These are phyloP conservation scores for Uronychia setigera DNA, from an alignment of 73 alveolate species.

Conservation along the genomic window DNA sequence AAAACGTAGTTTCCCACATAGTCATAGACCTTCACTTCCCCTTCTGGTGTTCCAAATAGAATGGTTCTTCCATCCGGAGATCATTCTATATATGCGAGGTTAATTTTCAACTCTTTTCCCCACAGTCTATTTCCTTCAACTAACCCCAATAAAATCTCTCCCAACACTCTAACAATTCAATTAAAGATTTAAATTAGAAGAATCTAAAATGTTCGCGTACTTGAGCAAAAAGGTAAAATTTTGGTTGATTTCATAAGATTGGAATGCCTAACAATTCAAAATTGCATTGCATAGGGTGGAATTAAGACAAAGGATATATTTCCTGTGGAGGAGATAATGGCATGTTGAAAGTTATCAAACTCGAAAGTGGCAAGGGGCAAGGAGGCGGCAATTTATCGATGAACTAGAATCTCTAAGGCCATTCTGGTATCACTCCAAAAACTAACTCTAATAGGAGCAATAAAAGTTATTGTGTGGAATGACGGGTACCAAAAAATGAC, in stretches of 20 bases:
- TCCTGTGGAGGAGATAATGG: conserved; percentile 94
- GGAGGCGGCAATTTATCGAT: conserved; percentile 84
- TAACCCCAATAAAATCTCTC: conserved; percentile 99
- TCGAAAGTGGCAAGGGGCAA: conserved; percentile 75
- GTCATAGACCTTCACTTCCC: conserved; percentile 93
- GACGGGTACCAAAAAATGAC: conserved; percentile 92
- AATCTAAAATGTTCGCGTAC: conserved; percentile 80
- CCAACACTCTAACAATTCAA: no score
- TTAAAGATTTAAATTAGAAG: no score
- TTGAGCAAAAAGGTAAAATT: conserved; percentile 71
- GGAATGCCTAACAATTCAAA: conserved; percentile 69
- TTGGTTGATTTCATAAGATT: no score
- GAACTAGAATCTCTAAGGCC: conserved; percentile 92
- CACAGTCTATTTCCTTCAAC: conserved; percentile 99
- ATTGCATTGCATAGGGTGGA: conserved; percentile 82
- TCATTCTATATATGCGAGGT: conserved; percentile 97
- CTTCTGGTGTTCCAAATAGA: conserved; percentile 96
- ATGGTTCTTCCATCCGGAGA: conserved; percentile 98
- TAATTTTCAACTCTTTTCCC: conserved; percentile 94
- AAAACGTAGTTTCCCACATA: conserved; percentile 80
- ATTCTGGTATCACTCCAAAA: conserved; percentile 44
- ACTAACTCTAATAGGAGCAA: conserved; percentile 9
- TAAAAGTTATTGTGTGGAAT: conserved; percentile 89
- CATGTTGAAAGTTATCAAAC: conserved; percentile 80
- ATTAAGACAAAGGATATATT: conserved; percentile 87